Percentiles rank a stretch among this genome's conserved stretches.
phyloP scores from a whole-genome alignment of 2,329 filamentous ascomycete genomes.

The Thermomyces lanuginosus region DNA sequence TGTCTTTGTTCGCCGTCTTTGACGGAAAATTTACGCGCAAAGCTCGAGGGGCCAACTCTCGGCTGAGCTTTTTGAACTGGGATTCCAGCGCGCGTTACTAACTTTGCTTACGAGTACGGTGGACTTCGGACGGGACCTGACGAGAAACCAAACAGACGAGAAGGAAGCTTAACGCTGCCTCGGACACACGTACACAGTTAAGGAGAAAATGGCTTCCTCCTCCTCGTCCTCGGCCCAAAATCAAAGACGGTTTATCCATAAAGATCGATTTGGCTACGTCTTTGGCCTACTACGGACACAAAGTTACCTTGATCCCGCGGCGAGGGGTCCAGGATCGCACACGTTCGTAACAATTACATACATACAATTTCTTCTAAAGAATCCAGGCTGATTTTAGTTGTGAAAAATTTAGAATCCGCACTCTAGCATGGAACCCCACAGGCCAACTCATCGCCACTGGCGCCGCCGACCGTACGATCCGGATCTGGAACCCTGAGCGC shows the following conservation, averaged over 20 bases:
- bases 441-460: conserved; percentile 75
- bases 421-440: conserved; percentile 76
- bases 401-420: conserved; percentile 44
- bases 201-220: too few relatives aligned
- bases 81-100: too few relatives aligned
- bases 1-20: too few relatives aligned
- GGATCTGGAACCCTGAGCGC: conserved; percentile 67
- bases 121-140: too few relatives aligned
- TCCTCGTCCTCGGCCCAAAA: too few relatives aligned
- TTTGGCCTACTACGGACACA: conserved; percentile 56
- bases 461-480: conserved; percentile 69
- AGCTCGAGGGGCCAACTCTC: too few relatives aligned
- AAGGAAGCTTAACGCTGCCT: too few relatives aligned
- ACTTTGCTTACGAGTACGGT: too few relatives aligned
- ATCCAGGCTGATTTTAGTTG: conserved; percentile 4
- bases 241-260: conserved; percentile 34
- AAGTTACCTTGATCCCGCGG: conserved; percentile 48
- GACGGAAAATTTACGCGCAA: too few relatives aligned
- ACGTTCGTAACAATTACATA: conserved; percentile 30
- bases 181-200: too few relatives aligned
- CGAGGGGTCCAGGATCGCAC: conserved; percentile 39
- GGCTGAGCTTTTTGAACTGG: too few relatives aligned
- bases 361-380: neutral
- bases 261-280: conserved; percentile 50
- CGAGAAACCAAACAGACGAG: too few relatives aligned